Evolutionary conservation across 768 basidiomycete genomes (phyloP).

Genomic region (Suillus weaverae): DNA sequence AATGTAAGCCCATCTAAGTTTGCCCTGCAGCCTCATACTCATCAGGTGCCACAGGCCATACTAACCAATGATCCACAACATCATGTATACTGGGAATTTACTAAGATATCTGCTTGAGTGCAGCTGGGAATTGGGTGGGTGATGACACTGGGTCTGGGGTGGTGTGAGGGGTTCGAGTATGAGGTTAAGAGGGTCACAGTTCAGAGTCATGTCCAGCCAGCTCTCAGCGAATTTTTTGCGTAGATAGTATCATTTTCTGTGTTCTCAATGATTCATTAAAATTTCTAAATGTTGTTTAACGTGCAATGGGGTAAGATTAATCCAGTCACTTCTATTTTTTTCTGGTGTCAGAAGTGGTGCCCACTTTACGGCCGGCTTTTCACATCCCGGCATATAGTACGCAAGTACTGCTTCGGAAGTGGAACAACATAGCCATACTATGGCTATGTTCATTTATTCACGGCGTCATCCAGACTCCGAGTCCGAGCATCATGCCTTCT

Average conservation of each 20-base stretch:
- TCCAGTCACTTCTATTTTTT: neutral
- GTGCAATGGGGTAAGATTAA: no score
- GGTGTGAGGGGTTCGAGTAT: neutral
- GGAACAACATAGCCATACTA: neutral
- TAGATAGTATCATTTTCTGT: neutral
- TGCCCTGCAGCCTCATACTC: neutral
- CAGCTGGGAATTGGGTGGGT: constrained; percentile 2
- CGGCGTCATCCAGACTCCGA: neutral
- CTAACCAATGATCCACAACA: constrained; percentile 1
- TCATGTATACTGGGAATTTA: neutral
- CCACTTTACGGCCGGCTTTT: neutral
- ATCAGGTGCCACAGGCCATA: neutral
- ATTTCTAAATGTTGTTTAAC: no score
- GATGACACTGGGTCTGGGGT: neutral
- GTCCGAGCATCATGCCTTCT: neutral
- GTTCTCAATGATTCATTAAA: neutral
- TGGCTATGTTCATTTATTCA: neutral
- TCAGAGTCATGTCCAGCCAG: neutral
- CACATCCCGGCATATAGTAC: neutral
- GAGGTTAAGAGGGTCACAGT: neutral
- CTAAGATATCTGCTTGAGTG: neutral
- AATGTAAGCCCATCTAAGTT: neutral
- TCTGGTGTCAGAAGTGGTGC: neutral
- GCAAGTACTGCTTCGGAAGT: neutral
- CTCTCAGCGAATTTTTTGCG: neutral